These are phyloP conservation scores for Orbilia brochopaga DNA, from an alignment of 2,329 filamentous ascomycete genomes.

Conservation along the genomic window DNA sequence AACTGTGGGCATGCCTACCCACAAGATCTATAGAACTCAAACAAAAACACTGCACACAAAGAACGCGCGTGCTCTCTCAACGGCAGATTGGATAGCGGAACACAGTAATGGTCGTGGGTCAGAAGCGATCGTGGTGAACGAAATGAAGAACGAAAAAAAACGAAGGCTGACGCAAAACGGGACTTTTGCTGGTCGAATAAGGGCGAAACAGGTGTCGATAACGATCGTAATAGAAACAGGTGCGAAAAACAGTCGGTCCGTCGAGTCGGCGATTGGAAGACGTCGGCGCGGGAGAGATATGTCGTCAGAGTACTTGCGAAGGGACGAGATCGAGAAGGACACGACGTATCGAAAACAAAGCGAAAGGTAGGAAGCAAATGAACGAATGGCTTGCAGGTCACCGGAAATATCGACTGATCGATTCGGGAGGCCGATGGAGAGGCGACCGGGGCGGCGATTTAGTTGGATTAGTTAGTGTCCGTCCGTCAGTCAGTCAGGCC, in stretches of 20 bases:
- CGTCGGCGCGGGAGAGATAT: conserved; percentile 17
- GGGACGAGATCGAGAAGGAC: conserved; percentile 22
- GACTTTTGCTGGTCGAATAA: conserved; percentile 2
- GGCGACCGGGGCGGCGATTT: conserved; percentile 11
- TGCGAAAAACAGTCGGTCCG: conserved; percentile 11
- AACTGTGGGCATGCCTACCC: conserved; percentile 45
- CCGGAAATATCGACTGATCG: conserved; percentile 16
- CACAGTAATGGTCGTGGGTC: background rate
- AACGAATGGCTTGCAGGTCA: conserved; percentile 40
- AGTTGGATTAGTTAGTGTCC: conserved; percentile 12
- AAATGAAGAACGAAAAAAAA: background rate
- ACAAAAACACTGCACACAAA: conserved; percentile 2
- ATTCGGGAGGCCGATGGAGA: conserved; percentile 1
- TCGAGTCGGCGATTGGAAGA: conserved; percentile 20
- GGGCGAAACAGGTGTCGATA: conserved; percentile 41
- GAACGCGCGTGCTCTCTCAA: background rate
- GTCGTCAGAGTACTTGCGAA: conserved; percentile 49
- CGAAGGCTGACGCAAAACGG: conserved; percentile 8
- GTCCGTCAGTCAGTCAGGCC: background rate
- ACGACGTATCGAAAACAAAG: background rate
- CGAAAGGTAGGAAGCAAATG: background rate
- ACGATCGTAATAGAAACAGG: conserved; percentile 20
- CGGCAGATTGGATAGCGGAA: background rate
- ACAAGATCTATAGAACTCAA: conserved; percentile 5
- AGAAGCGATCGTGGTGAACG: conserved; percentile 10